phyloP scores from a whole-genome alignment of 495 filamentous ascomycete genomes.

The Usnea hakonensis region DNA sequence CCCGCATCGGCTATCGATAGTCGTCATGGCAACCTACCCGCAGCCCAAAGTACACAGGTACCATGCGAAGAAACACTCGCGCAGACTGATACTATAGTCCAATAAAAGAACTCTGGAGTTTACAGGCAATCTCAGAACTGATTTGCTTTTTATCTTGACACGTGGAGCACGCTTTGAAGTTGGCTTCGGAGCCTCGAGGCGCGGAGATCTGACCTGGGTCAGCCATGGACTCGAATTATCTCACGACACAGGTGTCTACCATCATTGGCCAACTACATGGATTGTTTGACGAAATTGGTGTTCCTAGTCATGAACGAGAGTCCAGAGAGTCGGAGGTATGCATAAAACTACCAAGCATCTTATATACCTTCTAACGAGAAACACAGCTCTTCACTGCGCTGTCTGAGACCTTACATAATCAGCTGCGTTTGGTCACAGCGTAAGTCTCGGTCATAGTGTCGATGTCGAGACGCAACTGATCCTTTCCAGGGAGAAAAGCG shows the following conservation, averaged over 20 bases:
- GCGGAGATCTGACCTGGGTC: background rate
- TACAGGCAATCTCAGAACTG: background rate
- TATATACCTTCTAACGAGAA: slow-evolving; percentile 20
- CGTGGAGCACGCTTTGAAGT: background rate
- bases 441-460: slow-evolving; percentile 28
- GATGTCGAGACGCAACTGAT: slow-evolving; percentile 17
- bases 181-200: slow-evolving; percentile 3
- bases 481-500: slow-evolving; percentile 67
- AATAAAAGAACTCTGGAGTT: background rate
- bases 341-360: slow-evolving; percentile 6
- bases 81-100: background rate
- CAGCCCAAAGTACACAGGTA: background rate
- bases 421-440: slow-evolving; percentile 68
- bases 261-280: slow-evolving; percentile 87
- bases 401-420: slow-evolving; percentile 78
- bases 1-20: background rate
- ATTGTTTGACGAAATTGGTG: slow-evolving; percentile 93
- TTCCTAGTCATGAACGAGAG: slow-evolving; percentile 83
- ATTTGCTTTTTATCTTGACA: background rate
- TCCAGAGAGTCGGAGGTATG: slow-evolving; percentile 75
- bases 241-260: slow-evolving; percentile 86
- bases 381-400: slow-evolving; percentile 74
- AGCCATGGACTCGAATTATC: slow-evolving; percentile 82
- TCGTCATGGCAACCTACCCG: background rate
- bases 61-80: background rate